Evolutionary conservation across 352 stramenopile species (phyloP).

Genomic region (Phytophthora pluvialis): DNA sequence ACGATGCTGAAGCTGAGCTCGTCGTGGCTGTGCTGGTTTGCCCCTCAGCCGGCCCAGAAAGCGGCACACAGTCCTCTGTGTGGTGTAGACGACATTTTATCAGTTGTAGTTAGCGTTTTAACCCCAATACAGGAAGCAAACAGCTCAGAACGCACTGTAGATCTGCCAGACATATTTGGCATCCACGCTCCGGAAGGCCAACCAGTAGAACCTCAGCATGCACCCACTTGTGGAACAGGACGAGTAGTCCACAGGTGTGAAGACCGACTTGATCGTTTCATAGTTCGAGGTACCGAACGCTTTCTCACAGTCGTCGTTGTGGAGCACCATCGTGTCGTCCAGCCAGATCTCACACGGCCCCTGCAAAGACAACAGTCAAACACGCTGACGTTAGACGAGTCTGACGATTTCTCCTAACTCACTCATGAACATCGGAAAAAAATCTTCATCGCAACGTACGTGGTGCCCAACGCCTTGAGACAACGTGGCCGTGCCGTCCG

Average conservation of each 20-base stretch:
- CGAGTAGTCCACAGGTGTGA: slow-evolving; percentile 39
- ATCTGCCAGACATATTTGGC: slow-evolving; percentile 38
- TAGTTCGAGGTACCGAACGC: slow-evolving; percentile 21
- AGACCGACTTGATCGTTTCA: slow-evolving; percentile 33
- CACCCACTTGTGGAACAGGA: slow-evolving; percentile 25
- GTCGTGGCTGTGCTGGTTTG: slow-evolving; percentile 7
- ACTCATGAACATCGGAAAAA: not conserved
- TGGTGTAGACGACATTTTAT: not conserved
- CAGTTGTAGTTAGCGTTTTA: not conserved
- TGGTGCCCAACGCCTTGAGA: slow-evolving; percentile 16
- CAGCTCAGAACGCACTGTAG: slow-evolving; percentile 30
- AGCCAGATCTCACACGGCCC: slow-evolving; percentile 15
- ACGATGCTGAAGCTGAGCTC: no score
- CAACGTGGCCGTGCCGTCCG: slow-evolving; percentile 25
- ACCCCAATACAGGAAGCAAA: not conserved
- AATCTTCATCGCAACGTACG: slow-evolving; percentile 1
- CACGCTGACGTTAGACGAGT: not conserved
- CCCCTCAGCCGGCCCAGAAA: slow-evolving; percentile 14
- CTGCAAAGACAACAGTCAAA: slow-evolving; percentile 1
- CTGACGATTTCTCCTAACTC: no score
- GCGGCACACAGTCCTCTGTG: slow-evolving; percentile 25
- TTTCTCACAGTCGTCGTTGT: slow-evolving; percentile 33
- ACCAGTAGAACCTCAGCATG: slow-evolving; percentile 42
- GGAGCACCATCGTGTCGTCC: slow-evolving; percentile 32
- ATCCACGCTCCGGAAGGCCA: slow-evolving; percentile 30